phyloP scores from a whole-genome alignment of 805 yeast genomes.

The Saccharomycopsis sp. region DNA sequence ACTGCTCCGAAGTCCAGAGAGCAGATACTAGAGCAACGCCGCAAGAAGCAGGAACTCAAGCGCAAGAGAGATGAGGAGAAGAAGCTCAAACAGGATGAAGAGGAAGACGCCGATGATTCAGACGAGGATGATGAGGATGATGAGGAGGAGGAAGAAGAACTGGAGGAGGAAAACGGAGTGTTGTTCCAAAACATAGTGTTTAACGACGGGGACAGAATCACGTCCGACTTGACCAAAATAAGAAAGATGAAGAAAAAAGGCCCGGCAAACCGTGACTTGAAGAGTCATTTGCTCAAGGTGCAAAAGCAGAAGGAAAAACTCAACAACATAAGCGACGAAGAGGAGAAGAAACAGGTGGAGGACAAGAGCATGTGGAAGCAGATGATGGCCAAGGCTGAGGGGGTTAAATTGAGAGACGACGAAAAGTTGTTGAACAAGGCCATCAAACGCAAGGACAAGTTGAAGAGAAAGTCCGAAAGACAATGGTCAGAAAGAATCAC shows the following conservation, averaged over 20 bases:
- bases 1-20: conserved; percentile 88
- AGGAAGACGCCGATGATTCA: conserved; percentile 29
- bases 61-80: conserved; percentile 32
- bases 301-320: conserved; percentile 68
- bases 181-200: conserved; percentile 79
- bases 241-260: conserved; percentile 68
- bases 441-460: conserved; percentile 71
- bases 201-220: conserved; percentile 71
- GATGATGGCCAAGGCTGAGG: conserved; percentile 82
- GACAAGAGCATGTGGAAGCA: conserved; percentile 82
- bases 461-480: conserved; percentile 76
- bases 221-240: conserved; percentile 58
- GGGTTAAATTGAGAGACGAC: conserved; percentile 81
- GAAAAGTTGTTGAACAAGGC: conserved; percentile 84
- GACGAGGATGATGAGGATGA: conserved; percentile 25
- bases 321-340: conserved; percentile 45
- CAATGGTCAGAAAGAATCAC: conserved; percentile 92
- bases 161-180: conserved; percentile 35
- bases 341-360: conserved; percentile 49
- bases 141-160: conserved; percentile 23
- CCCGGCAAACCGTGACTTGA: conserved; percentile 76
- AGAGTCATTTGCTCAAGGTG: conserved; percentile 70
- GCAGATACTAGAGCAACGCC: conserved; percentile 64
- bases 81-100: conserved; percentile 34
- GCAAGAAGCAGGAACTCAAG: conserved; percentile 33